Evolutionary conservation across 768 basidiomycete genomes (phyloP), one percentile per base, ranked within the genome.

Genomic region (Nidula microcarpa): DNA sequence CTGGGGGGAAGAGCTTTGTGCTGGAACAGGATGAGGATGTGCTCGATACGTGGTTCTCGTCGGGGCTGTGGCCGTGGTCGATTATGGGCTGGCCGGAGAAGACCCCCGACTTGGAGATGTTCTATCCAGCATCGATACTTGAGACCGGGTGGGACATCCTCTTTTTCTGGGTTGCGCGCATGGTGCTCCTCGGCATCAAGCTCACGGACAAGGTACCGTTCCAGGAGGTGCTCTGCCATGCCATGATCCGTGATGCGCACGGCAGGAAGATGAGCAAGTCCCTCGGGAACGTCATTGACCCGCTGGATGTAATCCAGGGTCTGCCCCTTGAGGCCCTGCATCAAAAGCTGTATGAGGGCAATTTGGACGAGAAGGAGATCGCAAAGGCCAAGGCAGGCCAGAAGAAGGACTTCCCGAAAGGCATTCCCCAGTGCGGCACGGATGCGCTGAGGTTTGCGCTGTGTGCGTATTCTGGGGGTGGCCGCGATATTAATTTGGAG

Each of bases 121-220:
- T 91, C 75, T 99, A 95, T 68, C 97, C 97, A 0, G 73, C 91
- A 2, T 82, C 86, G n/a, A 60, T 98, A 43, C 82, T 98, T 33
- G 97, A 98, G 73, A 99, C 97, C 0, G 97, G 97, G 45, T 98
- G 97, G 96, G 97, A 98, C 58, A 98, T 98, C 62, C 70, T 99
- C n/a, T 95, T 95, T 80, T 98, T 98, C 83, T 99, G 97, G 97
- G 96, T 98, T 6, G 95, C 97, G 13, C 89, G 97, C 43, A 99
- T 98, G 96, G 96, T 91, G 47, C 74, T 99, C 63, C 84, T 98
- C 35, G 96, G 97, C 43, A 73, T 93, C 61, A 80, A 88, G 53
- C 83, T 98, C 45, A 99, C 97, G 0, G 94, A 81, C 30, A 69
- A 89, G 62, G 82, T 99, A 76, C 97, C 97, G 1, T 99, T 98